These are phyloP conservation scores for Hortiboletus flavorubellus DNA, from an alignment of 768 basidiomycete species.

Conservation along the genomic window DNA sequence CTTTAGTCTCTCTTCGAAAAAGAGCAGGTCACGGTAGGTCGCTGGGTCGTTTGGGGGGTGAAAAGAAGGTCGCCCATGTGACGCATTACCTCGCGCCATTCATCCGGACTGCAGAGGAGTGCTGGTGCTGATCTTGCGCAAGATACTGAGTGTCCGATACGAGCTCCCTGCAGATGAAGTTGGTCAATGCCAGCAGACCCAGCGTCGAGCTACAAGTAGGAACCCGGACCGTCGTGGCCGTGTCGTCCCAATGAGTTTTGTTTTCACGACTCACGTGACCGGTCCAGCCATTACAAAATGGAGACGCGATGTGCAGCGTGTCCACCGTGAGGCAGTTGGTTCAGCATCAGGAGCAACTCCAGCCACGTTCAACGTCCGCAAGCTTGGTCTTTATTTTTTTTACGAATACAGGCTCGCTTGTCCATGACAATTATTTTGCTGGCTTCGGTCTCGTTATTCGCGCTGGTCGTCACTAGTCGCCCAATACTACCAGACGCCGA, in stretches of 20 bases:
- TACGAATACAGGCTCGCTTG: neutral
- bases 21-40: slow-evolving; percentile 82
- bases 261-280: slow-evolving; percentile 24
- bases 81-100: slow-evolving; percentile 24
- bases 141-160: neutral
- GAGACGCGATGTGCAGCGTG: slow-evolving; percentile 22
- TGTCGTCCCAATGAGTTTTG: neutral
- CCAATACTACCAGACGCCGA: slow-evolving; percentile 32
- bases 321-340: slow-evolving; percentile 22
- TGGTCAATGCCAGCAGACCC: neutral
- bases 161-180: neutral
- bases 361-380: slow-evolving; percentile 5
- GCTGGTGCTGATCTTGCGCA: neutral
- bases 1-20: slow-evolving; percentile 97
- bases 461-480: slow-evolving; percentile 43
- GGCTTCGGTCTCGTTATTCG: slow-evolving; percentile 38
- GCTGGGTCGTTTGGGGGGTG: slow-evolving; percentile 69
- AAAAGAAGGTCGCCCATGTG: slow-evolving; percentile 37
- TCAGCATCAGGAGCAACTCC: slow-evolving; percentile 6
- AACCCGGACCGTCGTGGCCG: slow-evolving; percentile 7
- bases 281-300: slow-evolving; percentile 15
- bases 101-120: slow-evolving; percentile 1
- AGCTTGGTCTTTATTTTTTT: neutral
- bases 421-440: slow-evolving; percentile 39
- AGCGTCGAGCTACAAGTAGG: neutral